A percentile compares a stretch with the other conserved stretches of the same genome.
phyloP scores from a whole-genome alignment of 108 stramenopile species.

The Pseudonitzschia delicatissima region DNA sequence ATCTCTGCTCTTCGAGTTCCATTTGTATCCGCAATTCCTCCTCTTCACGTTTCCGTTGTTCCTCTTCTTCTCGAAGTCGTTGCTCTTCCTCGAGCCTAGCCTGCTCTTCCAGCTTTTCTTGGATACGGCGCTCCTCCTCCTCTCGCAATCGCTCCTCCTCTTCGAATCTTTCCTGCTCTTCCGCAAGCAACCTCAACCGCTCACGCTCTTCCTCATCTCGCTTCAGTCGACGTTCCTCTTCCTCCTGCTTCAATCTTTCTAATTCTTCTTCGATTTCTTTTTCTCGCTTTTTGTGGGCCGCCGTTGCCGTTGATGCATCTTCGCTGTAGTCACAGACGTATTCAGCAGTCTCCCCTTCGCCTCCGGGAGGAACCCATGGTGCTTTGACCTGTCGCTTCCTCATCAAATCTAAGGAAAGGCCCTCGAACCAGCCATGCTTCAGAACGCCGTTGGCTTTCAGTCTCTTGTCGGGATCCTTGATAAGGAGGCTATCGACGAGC shows the following conservation, averaged over 20 bases:
- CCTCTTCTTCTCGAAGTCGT: background rate
- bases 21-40: background rate
- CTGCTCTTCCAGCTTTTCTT: background rate
- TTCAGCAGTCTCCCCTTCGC: background rate
- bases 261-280: background rate
- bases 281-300: background rate
- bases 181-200: background rate
- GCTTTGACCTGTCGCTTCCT: conserved; percentile 55
- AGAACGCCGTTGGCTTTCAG: conserved; percentile 24
- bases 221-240: background rate
- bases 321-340: background rate
- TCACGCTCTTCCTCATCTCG: background rate
- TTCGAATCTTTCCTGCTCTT: too few relatives aligned
- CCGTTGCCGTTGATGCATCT: background rate
- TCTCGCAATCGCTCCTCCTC: background rate
- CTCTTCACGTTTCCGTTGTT: background rate
- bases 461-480: conserved; percentile 42
- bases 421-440: conserved; percentile 22
- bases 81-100: background rate
- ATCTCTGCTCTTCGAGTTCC: too few relatives aligned
- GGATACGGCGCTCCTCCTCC: background rate
- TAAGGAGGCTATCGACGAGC: conserved; percentile 45
- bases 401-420: conserved; percentile 57
- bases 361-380: conserved; percentile 41
- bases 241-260: background rate